These are phyloP conservation scores for Fusarium transvaalense DNA, from an alignment of 2,329 filamentous ascomycete species.

Conservation along the genomic window DNA sequence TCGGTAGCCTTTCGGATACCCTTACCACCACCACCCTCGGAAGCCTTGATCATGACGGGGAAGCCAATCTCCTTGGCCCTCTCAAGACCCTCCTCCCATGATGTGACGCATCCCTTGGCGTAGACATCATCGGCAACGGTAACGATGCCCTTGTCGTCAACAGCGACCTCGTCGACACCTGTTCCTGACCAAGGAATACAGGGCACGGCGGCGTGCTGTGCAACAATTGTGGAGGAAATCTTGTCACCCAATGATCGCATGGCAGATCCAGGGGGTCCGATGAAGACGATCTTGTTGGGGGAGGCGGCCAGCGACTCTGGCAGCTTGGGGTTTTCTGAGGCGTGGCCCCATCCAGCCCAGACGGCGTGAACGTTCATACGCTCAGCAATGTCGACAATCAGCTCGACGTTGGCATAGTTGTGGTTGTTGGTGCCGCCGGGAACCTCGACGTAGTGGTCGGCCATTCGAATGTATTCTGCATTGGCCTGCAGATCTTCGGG, in stretches of 20 bases:
- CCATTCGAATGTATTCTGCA: constrained; percentile 99
- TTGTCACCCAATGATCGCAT: constrained; percentile 99
- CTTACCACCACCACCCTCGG: constrained; percentile 98
- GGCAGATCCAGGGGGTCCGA: constrained; percentile 95
- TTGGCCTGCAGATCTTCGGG: constrained; percentile 98
- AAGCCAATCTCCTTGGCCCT: constrained; percentile 94
- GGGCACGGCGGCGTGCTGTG: constrained; percentile 94
- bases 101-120: constrained; percentile 88
- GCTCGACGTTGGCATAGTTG: constrained; percentile 99
- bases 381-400: constrained; percentile 98
- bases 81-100: constrained; percentile 88
- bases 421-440: constrained; percentile 99
- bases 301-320: constrained; percentile 96
- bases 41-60: constrained; percentile 99
- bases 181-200: constrained; percentile 99
- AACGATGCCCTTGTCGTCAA: constrained; percentile 88
- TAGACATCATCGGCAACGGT: constrained; percentile 91
- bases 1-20: constrained; percentile 95
- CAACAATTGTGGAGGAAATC: constrained; percentile 99
- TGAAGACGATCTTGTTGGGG: constrained; percentile 99
- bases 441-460: constrained; percentile 99
- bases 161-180: constrained; percentile 82
- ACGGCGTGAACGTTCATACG: constrained; percentile 98
- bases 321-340: constrained; percentile 97
- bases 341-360: constrained; percentile 99